Evolutionary conservation across 345 rosid genomes (phyloP).

Genomic region (Salix exigua): DNA sequence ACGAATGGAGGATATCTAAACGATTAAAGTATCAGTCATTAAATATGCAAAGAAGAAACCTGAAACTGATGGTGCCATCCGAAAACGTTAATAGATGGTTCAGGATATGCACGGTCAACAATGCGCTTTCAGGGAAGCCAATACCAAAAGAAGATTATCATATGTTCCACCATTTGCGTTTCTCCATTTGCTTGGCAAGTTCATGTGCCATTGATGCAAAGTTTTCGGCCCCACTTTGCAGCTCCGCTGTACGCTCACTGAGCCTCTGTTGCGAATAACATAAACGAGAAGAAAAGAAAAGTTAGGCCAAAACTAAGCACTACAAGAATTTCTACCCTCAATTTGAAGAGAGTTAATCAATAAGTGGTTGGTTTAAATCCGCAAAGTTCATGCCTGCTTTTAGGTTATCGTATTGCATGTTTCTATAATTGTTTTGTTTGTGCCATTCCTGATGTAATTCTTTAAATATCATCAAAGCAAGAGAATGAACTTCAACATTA

Average conservation of each 20-base stretch:
- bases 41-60: background rate
- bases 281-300: background rate
- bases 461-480: background rate
- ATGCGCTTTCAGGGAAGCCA: background rate
- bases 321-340: background rate
- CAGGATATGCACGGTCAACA: background rate
- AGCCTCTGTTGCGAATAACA: slow-evolving; percentile 42
- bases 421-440: background rate
- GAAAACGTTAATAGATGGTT: background rate
- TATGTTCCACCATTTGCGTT: slow-evolving; percentile 83
- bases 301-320: background rate
- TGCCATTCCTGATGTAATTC: background rate
- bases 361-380: background rate
- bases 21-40: background rate
- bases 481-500: background rate
- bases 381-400: background rate
- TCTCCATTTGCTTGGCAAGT: slow-evolving; percentile 82
- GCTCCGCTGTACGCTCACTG: slow-evolving; percentile 63
- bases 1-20: background rate
- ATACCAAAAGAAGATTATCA: slow-evolving; percentile 13
- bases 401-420: background rate
- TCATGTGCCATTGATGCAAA: slow-evolving; percentile 72
- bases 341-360: background rate
- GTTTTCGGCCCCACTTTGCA: slow-evolving; percentile 70
- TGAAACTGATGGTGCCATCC: background rate